phyloP scores from a whole-genome alignment of 176 grass and related monocot genomes.

The Rhynchospora pubera region DNA sequence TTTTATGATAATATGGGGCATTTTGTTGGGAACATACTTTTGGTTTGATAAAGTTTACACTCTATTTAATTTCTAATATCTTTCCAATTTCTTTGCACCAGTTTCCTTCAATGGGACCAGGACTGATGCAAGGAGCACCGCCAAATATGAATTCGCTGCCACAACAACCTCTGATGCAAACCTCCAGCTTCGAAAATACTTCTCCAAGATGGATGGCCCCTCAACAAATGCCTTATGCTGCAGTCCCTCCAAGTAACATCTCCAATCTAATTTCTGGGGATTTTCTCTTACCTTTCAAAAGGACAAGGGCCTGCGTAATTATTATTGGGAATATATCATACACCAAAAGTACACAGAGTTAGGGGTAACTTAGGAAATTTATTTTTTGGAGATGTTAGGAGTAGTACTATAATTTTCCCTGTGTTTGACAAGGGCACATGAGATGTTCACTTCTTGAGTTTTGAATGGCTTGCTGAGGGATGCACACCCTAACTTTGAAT shows the following conservation, averaged over 20 bases:
- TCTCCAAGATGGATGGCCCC: slow-evolving; percentile 25
- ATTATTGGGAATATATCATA: slow-evolving; percentile 15
- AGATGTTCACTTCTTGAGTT: not conserved
- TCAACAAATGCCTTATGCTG: slow-evolving; percentile 51
- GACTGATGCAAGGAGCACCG: slow-evolving; percentile 30
- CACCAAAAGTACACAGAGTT: not conserved
- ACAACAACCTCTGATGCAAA: slow-evolving; percentile 36
- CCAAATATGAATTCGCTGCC: slow-evolving; percentile 25
- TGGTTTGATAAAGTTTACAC: not conserved
- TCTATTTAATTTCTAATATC: slow-evolving; percentile 23
- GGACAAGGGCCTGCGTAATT: slow-evolving; percentile 8
- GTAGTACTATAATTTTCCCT: not conserved
- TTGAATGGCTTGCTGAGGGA: not conserved
- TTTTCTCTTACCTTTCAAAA: not conserved
- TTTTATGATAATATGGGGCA: slow-evolving; percentile 3
- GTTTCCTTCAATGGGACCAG: slow-evolving; percentile 36
- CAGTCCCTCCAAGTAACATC: slow-evolving; percentile 55
- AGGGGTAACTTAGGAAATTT: not conserved
- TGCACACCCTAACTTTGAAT: not conserved
- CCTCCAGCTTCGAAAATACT: slow-evolving; percentile 49
- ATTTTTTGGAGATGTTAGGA: not conserved
- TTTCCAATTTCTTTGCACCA: slow-evolving; percentile 29
- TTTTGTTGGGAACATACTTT: slow-evolving; percentile 12
- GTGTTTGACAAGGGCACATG: not conserved
- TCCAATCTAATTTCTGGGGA: slow-evolving; percentile 15